Conservation (phyloP, 2,329 filamentous ascomycete species). For the Claviceps monticola region DNA sequence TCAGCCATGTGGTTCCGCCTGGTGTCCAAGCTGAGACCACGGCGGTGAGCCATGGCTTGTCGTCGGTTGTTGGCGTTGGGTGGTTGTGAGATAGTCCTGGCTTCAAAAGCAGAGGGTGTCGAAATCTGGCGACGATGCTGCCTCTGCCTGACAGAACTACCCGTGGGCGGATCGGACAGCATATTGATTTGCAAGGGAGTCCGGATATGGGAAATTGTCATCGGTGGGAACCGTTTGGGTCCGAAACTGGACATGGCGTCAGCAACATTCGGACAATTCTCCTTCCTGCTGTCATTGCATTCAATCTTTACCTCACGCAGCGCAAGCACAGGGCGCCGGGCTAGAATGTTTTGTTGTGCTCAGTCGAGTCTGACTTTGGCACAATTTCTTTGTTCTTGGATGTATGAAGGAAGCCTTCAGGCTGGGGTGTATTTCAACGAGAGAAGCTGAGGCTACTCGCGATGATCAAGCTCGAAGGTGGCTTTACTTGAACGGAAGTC, state of each 20-base stretch:
- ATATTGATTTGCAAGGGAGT: slow-evolving; percentile 58
- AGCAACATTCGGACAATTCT: not conserved
- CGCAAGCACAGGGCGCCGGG: slow-evolving; percentile 72
- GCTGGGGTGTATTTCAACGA: slow-evolving; percentile 10
- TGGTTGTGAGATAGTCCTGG: slow-evolving; percentile 53
- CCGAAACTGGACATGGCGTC: slow-evolving; percentile 24
- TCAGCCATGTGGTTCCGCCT: slow-evolving; percentile 37
- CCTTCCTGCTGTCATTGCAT: not conserved
- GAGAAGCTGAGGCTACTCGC: slow-evolving; percentile 10
- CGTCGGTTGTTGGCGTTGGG: slow-evolving; percentile 34
- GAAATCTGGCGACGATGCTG: slow-evolving; percentile 76
- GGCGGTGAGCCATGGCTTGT: slow-evolving; percentile 47
- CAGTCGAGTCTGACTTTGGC: slow-evolving; percentile 33
- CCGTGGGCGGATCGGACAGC: slow-evolving; percentile 64
- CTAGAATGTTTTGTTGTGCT: slow-evolving; percentile 33
- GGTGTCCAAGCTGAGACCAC: slow-evolving; percentile 75
- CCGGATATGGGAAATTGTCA: slow-evolving; percentile 40
- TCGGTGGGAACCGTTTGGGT: slow-evolving; percentile 38
- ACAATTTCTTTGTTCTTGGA: slow-evolving; percentile 6
- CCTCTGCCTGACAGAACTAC: slow-evolving; percentile 46
- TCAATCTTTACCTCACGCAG: slow-evolving; percentile 58
- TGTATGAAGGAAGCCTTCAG: slow-evolving; percentile 18
- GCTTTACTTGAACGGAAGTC: slow-evolving; percentile 3
- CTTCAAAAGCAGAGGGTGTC: slow-evolving; percentile 65
- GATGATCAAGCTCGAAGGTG: slow-evolving; percentile 7